Conservation (phyloP, 2,329 filamentous ascomycete genomes). For the Claviceps monticola region DNA sequence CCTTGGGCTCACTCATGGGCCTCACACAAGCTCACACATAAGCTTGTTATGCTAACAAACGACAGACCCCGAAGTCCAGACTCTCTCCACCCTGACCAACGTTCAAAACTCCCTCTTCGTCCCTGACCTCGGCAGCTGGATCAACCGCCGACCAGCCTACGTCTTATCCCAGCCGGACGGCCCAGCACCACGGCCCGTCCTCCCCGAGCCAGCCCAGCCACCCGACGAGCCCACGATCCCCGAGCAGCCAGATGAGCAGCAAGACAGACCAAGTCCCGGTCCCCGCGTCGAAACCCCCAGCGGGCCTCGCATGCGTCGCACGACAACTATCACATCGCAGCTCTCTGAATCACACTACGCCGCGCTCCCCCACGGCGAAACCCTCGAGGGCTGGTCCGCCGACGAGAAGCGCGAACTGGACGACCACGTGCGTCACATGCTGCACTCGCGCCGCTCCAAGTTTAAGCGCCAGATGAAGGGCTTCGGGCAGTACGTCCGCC, state of each 20-base stretch:
- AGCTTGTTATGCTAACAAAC: too few relatives aligned
- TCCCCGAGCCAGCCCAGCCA: background rate
- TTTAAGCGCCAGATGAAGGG: constrained; percentile 70
- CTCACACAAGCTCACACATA: too few relatives aligned
- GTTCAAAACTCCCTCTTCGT: constrained; percentile 83
- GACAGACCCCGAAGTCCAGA: constrained; percentile 68
- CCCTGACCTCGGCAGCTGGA: constrained; percentile 59
- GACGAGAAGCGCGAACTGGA: constrained; percentile 66
- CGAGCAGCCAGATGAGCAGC: background rate
- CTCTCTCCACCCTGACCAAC: constrained; percentile 72
- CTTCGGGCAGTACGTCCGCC: constrained; percentile 64
- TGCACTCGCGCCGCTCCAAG: constrained; percentile 66
- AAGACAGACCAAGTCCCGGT: constrained; percentile 6
- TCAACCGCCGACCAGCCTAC: constrained; percentile 72
- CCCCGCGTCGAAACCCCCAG: constrained; percentile 9
- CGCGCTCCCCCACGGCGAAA: constrained; percentile 60
- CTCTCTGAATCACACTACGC: constrained; percentile 62
- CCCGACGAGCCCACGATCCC: constrained; percentile 9
- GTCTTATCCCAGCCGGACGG: constrained; percentile 39
- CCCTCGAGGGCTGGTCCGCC: constrained; percentile 59
- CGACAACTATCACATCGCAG: constrained; percentile 50
- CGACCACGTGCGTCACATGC: constrained; percentile 75
- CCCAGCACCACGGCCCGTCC: background rate
- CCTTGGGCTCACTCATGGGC: too few relatives aligned
- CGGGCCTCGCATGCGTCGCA: constrained; percentile 19